Conservation (phyloP, 331 rosid genomes). For the Malus hybrid region DNA sequence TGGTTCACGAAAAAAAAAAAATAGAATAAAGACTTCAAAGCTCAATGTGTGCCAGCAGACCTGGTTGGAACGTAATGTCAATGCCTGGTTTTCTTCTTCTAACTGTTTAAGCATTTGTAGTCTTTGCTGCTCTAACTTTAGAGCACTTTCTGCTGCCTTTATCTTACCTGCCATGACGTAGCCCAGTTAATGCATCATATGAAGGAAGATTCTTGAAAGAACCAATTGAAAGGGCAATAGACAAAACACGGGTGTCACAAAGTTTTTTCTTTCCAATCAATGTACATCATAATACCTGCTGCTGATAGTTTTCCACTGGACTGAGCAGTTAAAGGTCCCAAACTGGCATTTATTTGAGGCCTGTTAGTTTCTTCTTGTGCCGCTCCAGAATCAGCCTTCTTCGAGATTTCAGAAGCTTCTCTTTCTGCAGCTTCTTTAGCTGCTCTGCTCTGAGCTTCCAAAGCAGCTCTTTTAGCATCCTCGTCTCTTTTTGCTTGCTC, state of each 20-base stretch:
- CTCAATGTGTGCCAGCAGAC: conserved; percentile 24
- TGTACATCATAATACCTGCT: conserved; percentile 19
- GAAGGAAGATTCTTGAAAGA: conserved; percentile 10
- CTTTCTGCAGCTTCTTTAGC: conserved; percentile 44
- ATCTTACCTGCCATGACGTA: conserved; percentile 41
- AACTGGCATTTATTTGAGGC: conserved; percentile 13
- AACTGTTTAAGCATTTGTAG: conserved; percentile 55
- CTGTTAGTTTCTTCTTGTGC: conserved; percentile 25
- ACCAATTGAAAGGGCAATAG: conserved; percentile 9
- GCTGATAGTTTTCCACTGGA: conserved; percentile 17
- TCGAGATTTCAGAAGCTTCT: conserved; percentile 32
- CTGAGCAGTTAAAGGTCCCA: conserved; percentile 25
- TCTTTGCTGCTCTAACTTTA: conserved; percentile 58
- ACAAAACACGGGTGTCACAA: background rate
- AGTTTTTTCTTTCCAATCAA: background rate
- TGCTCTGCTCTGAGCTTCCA: conserved; percentile 70
- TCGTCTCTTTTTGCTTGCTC: conserved; percentile 75
- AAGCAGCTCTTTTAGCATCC: conserved; percentile 60
- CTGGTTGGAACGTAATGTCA: conserved; percentile 42
- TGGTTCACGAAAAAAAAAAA: background rate
- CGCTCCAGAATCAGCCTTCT: conserved; percentile 24
- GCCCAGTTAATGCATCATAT: conserved; percentile 11
- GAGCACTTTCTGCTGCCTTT: conserved; percentile 65
- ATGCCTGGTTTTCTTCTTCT: conserved; percentile 42
- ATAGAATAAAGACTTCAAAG: background rate